Conservation (phyloP, 306 rosid species). For the Cyamopsis tetragonoloba region DNA sequence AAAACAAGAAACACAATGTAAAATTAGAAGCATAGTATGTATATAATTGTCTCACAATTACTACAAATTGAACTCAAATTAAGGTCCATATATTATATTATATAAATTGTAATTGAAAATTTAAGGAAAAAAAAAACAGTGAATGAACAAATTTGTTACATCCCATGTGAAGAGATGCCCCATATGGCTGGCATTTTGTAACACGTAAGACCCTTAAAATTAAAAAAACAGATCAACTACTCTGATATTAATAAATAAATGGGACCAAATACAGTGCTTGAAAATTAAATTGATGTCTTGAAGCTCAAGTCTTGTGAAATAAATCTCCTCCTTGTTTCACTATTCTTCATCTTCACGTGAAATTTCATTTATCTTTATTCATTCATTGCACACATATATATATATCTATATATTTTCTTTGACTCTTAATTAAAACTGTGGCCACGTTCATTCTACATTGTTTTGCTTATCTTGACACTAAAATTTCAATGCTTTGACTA, state of each 20-base stretch:
- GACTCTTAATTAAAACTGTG: neutral
- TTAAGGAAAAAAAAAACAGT: neutral
- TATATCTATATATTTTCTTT: constrained; percentile 16
- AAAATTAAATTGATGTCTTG: neutral
- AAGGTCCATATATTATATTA: no score
- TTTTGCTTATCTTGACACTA: neutral
- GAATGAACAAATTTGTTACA: neutral
- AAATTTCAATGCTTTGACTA: neutral
- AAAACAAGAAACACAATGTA: constrained; percentile 16
- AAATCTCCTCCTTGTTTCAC: constrained; percentile 1
- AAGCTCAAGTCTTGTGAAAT: neutral
- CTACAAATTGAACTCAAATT: constrained; percentile 7
- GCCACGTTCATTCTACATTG: constrained; percentile 12
- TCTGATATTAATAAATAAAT: neutral
- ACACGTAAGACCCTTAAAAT: constrained; percentile 14
- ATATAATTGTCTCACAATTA: neutral
- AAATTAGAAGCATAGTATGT: constrained; percentile 17
- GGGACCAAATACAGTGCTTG: constrained; percentile 19
- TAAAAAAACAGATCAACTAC: neutral
- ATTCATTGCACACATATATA: neutral
- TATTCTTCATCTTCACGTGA: constrained; percentile 19
- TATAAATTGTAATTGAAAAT: neutral
- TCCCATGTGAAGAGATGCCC: constrained; percentile 41
- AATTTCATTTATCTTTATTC: constrained; percentile 16
- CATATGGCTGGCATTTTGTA: constrained; percentile 17